phyloP scores from a whole-genome alignment of 176 grass and related monocot species.

The Areca catechu region DNA sequence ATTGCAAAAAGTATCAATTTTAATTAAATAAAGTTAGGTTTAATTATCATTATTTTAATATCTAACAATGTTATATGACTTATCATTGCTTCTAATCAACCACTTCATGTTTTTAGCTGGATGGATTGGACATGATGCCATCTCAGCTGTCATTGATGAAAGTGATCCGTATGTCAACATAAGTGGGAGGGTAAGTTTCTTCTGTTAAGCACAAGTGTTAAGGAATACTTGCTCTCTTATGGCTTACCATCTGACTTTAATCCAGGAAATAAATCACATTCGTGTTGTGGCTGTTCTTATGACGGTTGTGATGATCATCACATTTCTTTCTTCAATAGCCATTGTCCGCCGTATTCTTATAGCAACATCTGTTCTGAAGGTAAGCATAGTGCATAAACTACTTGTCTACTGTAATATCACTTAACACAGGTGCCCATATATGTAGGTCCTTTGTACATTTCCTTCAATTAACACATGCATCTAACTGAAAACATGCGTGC shows the following conservation, averaged over 20 bases:
- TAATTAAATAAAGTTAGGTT: too few species aligned
- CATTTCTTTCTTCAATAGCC: constrained; percentile 78
- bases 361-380: constrained; percentile 88
- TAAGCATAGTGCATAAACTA: constrained; percentile 13
- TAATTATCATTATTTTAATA: too few species aligned
- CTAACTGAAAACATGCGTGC: too few species aligned
- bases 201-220: constrained; percentile 1
- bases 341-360: constrained; percentile 80
- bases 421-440: too few species aligned
- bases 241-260: constrained; percentile 5
- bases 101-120: constrained; percentile 58
- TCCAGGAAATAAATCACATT: constrained; percentile 87
- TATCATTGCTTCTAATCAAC: background rate
- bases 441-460: too few species aligned
- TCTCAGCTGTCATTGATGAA: constrained; percentile 89
- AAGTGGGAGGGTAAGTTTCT: constrained; percentile 52
- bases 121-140: constrained; percentile 86
- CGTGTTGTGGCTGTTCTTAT: constrained; percentile 63
- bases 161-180: constrained; percentile 88
- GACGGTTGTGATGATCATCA: constrained; percentile 88
- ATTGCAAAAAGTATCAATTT: too few species aligned
- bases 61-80: too few species aligned
- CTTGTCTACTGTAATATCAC: too few species aligned
- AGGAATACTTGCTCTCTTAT: constrained; percentile 8
- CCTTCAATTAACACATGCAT: too few species aligned